Evolutionary conservation across 805 yeast genomes (phyloP).

Genomic region (Saturnispora mendoncae): DNA sequence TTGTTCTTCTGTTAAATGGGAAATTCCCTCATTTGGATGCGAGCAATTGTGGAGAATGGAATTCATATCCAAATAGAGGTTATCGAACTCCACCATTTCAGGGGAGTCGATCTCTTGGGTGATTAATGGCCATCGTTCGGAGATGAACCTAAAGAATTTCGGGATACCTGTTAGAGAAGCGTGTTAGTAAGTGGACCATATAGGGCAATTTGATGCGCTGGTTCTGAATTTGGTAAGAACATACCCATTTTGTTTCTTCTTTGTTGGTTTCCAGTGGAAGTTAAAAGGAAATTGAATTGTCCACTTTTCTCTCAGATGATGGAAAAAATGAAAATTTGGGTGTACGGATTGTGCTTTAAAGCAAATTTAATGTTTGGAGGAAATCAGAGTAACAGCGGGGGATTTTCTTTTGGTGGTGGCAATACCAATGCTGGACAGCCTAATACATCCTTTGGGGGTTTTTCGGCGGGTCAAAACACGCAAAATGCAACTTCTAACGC

Average conservation of each 20-base stretch:
- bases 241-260: neutral
- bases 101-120: slow-evolving; percentile 75
- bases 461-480: slow-evolving; percentile 1
- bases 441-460: neutral
- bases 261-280: too few species aligned
- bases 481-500: neutral
- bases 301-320: neutral
- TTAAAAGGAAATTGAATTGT: neutral
- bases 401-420: neutral
- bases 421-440: neutral
- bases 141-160: slow-evolving; percentile 90
- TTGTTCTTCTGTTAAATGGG: slow-evolving; percentile 75
- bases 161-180: slow-evolving; percentile 74
- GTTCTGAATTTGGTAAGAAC: neutral
- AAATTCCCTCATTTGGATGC: slow-evolving; percentile 62
- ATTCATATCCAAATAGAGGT: slow-evolving; percentile 93
- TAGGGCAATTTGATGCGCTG: too few species aligned
- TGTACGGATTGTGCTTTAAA: slow-evolving; percentile 1
- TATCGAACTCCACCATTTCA: slow-evolving; percentile 89
- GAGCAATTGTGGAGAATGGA: slow-evolving; percentile 92
- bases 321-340: neutral
- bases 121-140: slow-evolving; percentile 98
- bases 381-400: neutral
- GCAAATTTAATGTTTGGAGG: neutral
- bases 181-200: too few species aligned